Conservation (phyloP, 257 asterid genomes). For the Solanum neorickii region DNA sequence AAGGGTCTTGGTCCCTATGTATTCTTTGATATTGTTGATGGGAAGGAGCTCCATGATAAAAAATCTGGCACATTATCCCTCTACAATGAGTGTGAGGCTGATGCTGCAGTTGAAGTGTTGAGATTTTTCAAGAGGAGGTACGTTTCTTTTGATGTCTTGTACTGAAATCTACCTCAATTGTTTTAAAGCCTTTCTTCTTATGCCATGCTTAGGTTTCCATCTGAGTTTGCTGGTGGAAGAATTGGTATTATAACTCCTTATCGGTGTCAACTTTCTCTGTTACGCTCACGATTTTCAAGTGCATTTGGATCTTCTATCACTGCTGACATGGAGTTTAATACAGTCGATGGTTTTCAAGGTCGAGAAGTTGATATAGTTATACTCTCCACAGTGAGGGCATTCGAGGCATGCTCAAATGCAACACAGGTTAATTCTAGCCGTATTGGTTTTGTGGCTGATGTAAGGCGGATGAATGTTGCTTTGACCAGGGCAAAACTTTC, state of each 20-base stretch:
- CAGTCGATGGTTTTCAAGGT: conserved; percentile 98
- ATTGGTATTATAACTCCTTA: conserved; percentile 92
- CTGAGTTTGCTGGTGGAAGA: conserved; percentile 70
- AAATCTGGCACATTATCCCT: conserved; percentile 59
- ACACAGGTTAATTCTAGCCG: conserved; percentile 28
- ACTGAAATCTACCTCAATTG: neutral
- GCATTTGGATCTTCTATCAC: conserved; percentile 79
- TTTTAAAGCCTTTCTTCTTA: conserved; percentile 7
- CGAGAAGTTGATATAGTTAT: conserved; percentile 88
- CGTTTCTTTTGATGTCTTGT: conserved; percentile 2
- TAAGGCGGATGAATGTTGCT: conserved; percentile 98
- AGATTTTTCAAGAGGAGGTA: conserved; percentile 63
- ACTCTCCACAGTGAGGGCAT: conserved; percentile 93
- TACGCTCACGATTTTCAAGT: conserved; percentile 67
- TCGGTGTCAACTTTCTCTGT: conserved; percentile 64
- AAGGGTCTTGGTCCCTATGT: conserved; percentile 80
- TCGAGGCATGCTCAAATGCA: conserved; percentile 37
- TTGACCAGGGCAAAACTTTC: conserved; percentile 87
- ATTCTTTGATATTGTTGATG: conserved; percentile 80
- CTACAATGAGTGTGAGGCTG: conserved; percentile 81
- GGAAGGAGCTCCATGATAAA: conserved; percentile 80
- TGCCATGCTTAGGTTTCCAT: conserved; percentile 51
- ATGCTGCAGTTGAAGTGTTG: conserved; percentile 85
- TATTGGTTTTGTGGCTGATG: conserved; percentile 96
- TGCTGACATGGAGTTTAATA: conserved; percentile 87